Base-by-base conservation (phyloP, 2,329 filamentous ascomycete genomes). In the Penicillium sp. region DNA sequence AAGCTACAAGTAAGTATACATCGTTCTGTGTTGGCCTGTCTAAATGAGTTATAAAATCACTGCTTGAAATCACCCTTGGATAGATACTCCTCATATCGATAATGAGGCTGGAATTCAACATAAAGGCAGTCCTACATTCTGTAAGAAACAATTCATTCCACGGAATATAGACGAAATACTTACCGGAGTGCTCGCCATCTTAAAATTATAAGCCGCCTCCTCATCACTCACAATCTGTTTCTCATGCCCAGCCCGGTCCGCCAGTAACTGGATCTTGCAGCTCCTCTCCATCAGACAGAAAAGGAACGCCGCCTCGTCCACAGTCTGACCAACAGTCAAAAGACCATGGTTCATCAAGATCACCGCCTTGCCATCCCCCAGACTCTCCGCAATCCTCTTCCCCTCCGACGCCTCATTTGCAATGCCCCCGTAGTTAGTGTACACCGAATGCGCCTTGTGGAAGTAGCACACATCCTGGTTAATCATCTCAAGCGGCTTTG, bases 271-370 rank as follows among this genome's bases (percentile, higher is more conserved):
- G 28, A 88, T 80, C 48, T 83, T 79, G 66, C 86, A 89, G 47
- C 81, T 83, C 48, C 85, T 78, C 69, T 89, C 86, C 70, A 89
- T 78, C 16, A 55, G 35, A 18, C 45, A 48, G 65, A 87, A 86
- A 33, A 89, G 68, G 66, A 84, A 89, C 0, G 83, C 83, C 1
- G 87, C 86, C 71, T 90, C 87, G 65, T 90, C 87, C 1, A 90
- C 86, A 0, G 87, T 89, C 11, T 69, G 64, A 8, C 87, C 87
- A 0, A 88, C 86, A 0, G 84, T 88, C 45, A 90, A 70, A 30
- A 90, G 73, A 0, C 87, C 87, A 68, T 90, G 86, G 66, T 89
- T 90, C 62, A 84, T 75, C 47, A 89, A 71, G 33, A 89, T 83
- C 60, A 83, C 78, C 1, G 80, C 85, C 66, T 80, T 81, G 16